Evolutionary conservation across 2,329 filamentous ascomycete genomes (phyloP).

Genomic region (Colletotrichum phormii): DNA sequence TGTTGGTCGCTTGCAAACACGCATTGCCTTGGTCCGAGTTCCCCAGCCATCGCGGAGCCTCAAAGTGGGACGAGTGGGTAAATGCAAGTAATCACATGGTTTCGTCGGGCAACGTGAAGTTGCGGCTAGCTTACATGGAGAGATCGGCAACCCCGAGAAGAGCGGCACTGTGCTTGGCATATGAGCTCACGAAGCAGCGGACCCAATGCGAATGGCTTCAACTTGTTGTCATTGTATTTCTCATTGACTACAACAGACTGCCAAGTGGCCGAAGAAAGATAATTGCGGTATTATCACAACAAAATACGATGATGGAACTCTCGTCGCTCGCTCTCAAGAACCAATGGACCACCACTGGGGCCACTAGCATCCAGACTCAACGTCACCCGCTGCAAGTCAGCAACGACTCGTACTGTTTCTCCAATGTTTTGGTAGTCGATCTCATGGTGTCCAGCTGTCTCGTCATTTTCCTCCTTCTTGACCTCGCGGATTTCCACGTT

Average conservation of each 20-base stretch:
- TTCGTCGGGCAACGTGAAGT: neutral
- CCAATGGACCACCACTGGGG: slow-evolving; percentile 72
- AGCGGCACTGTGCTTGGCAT: neutral
- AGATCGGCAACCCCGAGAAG: neutral
- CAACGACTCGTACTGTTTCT: slow-evolving; percentile 80
- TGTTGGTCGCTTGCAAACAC: neutral
- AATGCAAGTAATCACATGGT: neutral
- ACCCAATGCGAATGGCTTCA: neutral
- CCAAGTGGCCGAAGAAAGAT: neutral
- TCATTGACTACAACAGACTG: neutral
- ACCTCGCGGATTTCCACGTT: slow-evolving; percentile 80
- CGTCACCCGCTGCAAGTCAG: slow-evolving; percentile 78
- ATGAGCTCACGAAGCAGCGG: neutral
- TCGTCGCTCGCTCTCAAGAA: slow-evolving; percentile 70
- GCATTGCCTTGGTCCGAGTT: neutral
- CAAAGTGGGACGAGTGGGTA: neutral
- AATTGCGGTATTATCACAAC: slow-evolving; percentile 38
- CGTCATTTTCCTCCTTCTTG: slow-evolving; percentile 44
- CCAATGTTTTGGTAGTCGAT: slow-evolving; percentile 83
- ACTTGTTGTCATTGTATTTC: neutral
- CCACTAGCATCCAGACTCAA: slow-evolving; percentile 78
- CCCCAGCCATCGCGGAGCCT: neutral
- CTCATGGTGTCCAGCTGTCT: slow-evolving; percentile 66
- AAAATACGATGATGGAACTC: slow-evolving; percentile 51
- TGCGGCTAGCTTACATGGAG: neutral